A percentile compares a stretch with the other conserved stretches of the same genome.
Evolutionary conservation across 2,329 filamentous ascomycete genomes (phyloP).

Genomic region (Pleomassaria siparia): DNA sequence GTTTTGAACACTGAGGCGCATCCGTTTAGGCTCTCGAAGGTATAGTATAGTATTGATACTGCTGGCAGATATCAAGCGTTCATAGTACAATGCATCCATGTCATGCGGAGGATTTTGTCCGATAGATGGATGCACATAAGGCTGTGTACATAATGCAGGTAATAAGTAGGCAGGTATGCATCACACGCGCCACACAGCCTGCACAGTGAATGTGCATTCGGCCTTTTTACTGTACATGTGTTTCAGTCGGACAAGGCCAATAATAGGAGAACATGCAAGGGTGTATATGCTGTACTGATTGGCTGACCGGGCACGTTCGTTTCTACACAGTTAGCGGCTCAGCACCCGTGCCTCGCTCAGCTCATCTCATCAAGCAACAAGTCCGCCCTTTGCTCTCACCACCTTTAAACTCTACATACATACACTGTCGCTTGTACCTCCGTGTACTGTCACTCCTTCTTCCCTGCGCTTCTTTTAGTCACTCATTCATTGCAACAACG

Average conservation of each 20-base stretch:
- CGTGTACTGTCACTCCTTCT: constrained; percentile 29
- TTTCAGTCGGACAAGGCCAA: constrained; percentile 2
- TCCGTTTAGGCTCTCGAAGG: constrained; percentile 39
- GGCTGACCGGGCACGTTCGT: background rate
- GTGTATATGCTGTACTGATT: too few relatives aligned
- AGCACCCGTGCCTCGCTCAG: too few relatives aligned
- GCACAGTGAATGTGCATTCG: background rate
- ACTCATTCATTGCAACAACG: constrained; percentile 15
- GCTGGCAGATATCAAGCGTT: too few relatives aligned
- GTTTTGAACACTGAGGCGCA: constrained; percentile 53
- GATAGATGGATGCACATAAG: too few relatives aligned
- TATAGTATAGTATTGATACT: background rate
- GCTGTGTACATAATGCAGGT: too few relatives aligned
- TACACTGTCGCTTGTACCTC: constrained; percentile 16
- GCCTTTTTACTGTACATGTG: background rate
- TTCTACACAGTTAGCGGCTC: background rate
- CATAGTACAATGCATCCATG: too few relatives aligned
- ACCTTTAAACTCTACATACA: constrained; percentile 10
- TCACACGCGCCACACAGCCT: background rate
- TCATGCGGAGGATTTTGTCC: background rate
- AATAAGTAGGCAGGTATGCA: too few relatives aligned
- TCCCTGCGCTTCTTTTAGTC: constrained; percentile 14
- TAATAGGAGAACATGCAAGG: background rate
- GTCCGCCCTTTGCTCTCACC: constrained; percentile 15
- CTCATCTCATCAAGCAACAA: constrained; percentile 23